phyloP scores from a whole-genome alignment of 148 eudicot genomes.

The Salicornia ramosissima region DNA sequence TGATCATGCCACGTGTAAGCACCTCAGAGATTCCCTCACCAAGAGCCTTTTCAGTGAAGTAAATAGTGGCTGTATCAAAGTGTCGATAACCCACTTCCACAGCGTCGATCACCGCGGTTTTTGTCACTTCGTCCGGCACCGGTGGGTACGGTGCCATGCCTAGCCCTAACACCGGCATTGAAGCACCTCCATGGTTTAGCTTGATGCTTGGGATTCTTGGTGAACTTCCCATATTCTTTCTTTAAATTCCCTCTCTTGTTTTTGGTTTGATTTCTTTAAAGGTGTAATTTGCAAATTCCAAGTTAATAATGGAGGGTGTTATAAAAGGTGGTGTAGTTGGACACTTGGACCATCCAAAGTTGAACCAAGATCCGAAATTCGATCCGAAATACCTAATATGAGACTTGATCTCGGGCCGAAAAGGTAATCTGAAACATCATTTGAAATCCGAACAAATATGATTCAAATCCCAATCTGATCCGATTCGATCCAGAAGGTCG shows the following conservation, averaged over 20 bases:
- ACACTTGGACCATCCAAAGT: too few relatives aligned
- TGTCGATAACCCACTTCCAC: conserved; percentile 36
- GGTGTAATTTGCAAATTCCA: too few relatives aligned
- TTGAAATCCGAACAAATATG: too few relatives aligned
- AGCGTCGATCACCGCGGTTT: conserved; percentile 36
- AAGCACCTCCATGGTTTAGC: conserved; percentile 27
- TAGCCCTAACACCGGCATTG: conserved; percentile 32
- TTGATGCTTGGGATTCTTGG: conserved; percentile 20
- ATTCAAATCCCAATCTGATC: too few relatives aligned
- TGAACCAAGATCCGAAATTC: too few relatives aligned
- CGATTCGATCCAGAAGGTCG: too few relatives aligned
- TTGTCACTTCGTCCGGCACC: conserved; percentile 22
- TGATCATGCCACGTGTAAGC: conserved; percentile 28
- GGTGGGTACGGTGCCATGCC: conserved; percentile 36
- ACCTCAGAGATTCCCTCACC: conserved; percentile 46
- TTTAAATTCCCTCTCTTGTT: neutral
- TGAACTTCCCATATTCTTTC: neutral
- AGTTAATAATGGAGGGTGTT: too few relatives aligned
- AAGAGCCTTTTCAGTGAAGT: conserved; percentile 35
- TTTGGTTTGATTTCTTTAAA: too few relatives aligned
- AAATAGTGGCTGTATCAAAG: conserved; percentile 43
- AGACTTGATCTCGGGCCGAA: too few relatives aligned
- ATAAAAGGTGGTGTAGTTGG: too few relatives aligned
- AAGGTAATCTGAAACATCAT: too few relatives aligned
- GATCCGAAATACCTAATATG: too few relatives aligned